Base-by-base conservation (phyloP, 768 basidiomycete species). In the Suillus variegatus region DNA sequence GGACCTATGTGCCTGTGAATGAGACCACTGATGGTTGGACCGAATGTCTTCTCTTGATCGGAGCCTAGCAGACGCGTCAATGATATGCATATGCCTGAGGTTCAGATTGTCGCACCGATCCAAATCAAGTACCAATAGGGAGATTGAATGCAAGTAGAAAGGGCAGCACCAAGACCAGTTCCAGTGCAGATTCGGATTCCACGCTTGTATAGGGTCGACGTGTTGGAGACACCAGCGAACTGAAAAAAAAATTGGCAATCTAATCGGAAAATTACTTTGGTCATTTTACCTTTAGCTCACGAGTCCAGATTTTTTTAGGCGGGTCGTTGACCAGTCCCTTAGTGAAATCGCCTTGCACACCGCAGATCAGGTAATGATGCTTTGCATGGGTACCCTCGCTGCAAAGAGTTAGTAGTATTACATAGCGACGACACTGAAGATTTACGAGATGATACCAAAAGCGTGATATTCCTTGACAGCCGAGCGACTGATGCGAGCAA, bases 21-120 rank as follows among this genome's bases (percentile, higher is more conserved):
- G 62, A 93, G 82, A 38, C 86, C 86, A 67, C 84, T 86, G 67
- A 93, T 91, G n/a, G 91, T 93, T 28, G 90, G 88, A 4, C 92
- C 92, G 69, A 94, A 93, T 3, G 91, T 92, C 78, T 89, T 91
- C 76, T 91, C 90, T 76, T 93, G 91, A 72, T 93, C 90, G 64
- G 89, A 91, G 61, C 90, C 90, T 86, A 47, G 62, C 46, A 71
- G n/a, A 65, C 7, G 64, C 60, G 40, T 60, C 40, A 60, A 60
- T 72, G 7, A 71, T 66, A 46, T 43, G 49, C 67, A 38, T 63
- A 57, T 43, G 35, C 63, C 8, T n/a, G 20, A 44, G 60, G 54
- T 52, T n/a, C 22, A 41, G 16, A 52, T 40, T 56, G 32, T 69
- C 80, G 68, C 74, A 85, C 85, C 86, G 69, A 91, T 91, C 91